Conservation (phyloP, 2,329 filamentous ascomycete species). For the Pseudocercospora eumusae region DNA sequence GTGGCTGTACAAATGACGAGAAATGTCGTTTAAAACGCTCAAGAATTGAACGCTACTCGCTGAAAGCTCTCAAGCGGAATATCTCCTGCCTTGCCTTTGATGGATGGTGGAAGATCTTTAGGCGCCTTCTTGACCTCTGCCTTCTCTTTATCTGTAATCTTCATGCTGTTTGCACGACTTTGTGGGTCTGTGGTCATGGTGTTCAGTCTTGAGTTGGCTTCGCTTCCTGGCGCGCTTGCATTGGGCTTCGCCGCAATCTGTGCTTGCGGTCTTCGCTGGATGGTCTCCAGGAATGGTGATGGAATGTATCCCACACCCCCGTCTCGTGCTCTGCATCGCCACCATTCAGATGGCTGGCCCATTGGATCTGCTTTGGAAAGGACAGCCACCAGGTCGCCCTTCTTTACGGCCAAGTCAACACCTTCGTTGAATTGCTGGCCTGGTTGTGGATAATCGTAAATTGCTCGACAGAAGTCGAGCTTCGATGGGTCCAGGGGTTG, state of each 20-base stretch:
- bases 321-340: conserved; percentile 88
- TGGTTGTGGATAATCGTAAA: conserved; percentile 80
- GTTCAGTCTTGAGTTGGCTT: conserved; percentile 52
- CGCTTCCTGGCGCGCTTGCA: conserved; percentile 47
- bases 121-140: conserved; percentile 33
- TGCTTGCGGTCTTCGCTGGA: conserved; percentile 58
- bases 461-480: conserved; percentile 91
- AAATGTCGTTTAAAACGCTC: conserved; percentile 30
- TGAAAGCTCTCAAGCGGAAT: conserved; percentile 70
- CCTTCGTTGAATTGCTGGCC: conserved; percentile 55
- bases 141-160: conserved; percentile 46
- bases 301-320: conserved; percentile 90
- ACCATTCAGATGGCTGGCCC: conserved; percentile 94
- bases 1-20: not conserved
- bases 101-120: conserved; percentile 47
- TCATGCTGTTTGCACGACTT: conserved; percentile 50
- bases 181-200: conserved; percentile 55
- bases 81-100: conserved; percentile 63
- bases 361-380: conserved; percentile 89
- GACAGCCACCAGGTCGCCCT: conserved; percentile 93
- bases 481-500: conserved; percentile 77
- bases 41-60: conserved; percentile 68
- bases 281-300: conserved; percentile 80
- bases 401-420: conserved; percentile 87
- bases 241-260: conserved; percentile 49